Evolutionary conservation across 2,329 filamentous ascomycete genomes (phyloP).

Genomic region (Trichophyton equinum): DNA sequence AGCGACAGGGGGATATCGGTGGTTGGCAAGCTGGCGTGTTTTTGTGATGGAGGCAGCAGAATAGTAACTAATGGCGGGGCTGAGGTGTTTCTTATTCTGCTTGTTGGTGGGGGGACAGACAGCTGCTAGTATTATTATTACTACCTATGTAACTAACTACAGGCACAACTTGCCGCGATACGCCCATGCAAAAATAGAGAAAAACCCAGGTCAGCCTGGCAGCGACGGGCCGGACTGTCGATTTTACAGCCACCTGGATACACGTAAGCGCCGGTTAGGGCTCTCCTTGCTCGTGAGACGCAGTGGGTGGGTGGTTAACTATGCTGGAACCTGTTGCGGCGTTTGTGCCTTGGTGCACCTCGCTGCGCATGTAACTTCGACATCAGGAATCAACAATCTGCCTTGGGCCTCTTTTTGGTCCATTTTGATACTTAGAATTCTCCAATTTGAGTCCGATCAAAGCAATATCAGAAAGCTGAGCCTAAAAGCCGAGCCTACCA

Average conservation of each 20-base stretch:
- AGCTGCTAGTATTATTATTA: background rate
- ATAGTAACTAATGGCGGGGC: slow-evolving; percentile 11
- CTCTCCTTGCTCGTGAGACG: background rate
- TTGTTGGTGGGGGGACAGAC: slow-evolving; percentile 11
- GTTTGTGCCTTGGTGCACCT: background rate
- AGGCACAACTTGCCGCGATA: background rate
- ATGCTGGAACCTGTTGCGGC: background rate
- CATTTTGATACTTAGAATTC: no score
- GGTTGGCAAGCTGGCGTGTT: background rate
- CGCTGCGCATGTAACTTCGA: no score
- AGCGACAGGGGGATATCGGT: background rate
- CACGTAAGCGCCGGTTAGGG: background rate
- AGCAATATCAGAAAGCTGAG: no score
- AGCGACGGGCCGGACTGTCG: background rate
- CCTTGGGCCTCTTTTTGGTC: background rate
- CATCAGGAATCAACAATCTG: background rate
- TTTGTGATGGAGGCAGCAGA: slow-evolving; percentile 8
- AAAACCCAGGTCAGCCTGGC: background rate
- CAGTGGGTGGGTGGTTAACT: background rate
- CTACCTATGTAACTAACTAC: no score
- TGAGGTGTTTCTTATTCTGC: slow-evolving; percentile 9
- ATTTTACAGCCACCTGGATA: background rate
- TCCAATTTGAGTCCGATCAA: no score
- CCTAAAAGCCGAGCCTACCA: no score
- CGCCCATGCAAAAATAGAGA: background rate